These are phyloP conservation scores for Carex parvula DNA, from an alignment of 176 grass and related monocot species.

Conservation along the genomic window DNA sequence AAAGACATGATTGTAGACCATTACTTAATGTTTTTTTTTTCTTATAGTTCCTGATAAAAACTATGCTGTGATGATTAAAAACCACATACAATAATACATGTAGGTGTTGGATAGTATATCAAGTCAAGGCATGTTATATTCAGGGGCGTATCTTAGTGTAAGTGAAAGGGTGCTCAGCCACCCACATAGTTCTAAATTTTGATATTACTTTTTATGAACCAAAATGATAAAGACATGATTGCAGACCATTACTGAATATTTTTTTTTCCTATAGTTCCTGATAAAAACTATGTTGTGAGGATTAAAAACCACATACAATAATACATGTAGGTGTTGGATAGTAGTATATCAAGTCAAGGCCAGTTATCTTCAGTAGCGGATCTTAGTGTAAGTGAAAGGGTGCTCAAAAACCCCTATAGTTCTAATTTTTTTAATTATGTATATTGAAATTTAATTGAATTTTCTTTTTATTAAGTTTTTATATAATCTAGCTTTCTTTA, in stretches of 20 bases:
- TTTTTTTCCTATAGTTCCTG: neutral
- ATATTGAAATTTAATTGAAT: too few species aligned
- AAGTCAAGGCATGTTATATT: constrained; percentile 35
- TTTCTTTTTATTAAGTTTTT: too few species aligned
- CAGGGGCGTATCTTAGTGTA: too few species aligned
- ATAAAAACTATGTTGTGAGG: neutral
- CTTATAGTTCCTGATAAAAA: neutral
- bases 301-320: neutral
- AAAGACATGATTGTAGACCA: neutral
- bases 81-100: neutral
- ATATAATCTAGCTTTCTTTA: too few species aligned
- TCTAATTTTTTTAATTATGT: too few species aligned
- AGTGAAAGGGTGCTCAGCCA: too few species aligned
- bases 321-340: constrained; percentile 43
- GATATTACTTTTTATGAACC: too few species aligned
- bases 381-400: too few species aligned
- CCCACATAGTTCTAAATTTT: too few species aligned
- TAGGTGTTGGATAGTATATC: constrained; percentile 59
- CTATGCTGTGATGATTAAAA: too few species aligned
- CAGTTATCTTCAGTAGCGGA: neutral
- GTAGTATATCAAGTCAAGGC: constrained; percentile 50
- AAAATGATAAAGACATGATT: neutral
- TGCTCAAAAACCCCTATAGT: too few species aligned
- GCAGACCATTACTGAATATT: neutral
- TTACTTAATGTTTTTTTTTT: neutral